Base-by-base conservation (phyloP, 78 protist species). In the Monosiga brevicollis region DNA sequence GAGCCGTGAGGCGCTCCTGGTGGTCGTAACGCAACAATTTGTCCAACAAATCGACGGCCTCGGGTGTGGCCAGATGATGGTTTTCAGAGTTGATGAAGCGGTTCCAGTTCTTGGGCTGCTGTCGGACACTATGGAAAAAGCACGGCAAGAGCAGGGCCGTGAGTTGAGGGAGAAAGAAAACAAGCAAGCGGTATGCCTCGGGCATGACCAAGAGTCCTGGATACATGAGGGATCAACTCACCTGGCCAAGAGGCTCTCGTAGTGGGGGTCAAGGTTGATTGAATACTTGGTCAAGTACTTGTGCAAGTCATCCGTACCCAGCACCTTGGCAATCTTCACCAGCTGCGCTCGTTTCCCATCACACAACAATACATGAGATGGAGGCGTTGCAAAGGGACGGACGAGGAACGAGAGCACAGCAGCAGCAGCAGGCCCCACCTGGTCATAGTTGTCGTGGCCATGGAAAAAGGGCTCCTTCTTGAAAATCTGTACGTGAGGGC, bases 381-480 rank as follows among this genome's bases (percentile, higher is more conserved):
- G 35, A 32, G 9, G 34, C 25, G 24, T 23, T 2, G 34, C 75
- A 72, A 72, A 20, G 34, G 34, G 15, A 32, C 9, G 75, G 38
- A 72, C 10, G 9, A 72, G 34, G 34, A 20, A 22, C 36, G 75
- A 11, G 9, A 2, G 26, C 3, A 32, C 3, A 32, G 6, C 35
- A 1, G 26, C 73, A 32, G 62, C 62, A 15, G 29, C 62, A 49
- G 29, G 34, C 11, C 34, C 6, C 24, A 70, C 26, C 43, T 98
- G 99, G 90, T 99, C 99, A 74, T 92, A 85, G 90, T 99, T 98
- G 93, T 96, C 98, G 42, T 86, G 90, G 39, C 99, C 99, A 70
- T 94, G 97, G 94, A 99, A 99, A 86, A 99, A 97, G 62, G 99
- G 99, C 77, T 97, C 99, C 80, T 90, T 90, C 42, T 74, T 72